A percentile compares a stretch with the other conserved stretches of the same genome.
These are phyloP conservation scores for Skeletonema costatum DNA, from an alignment of 108 stramenopile genomes.

Conservation along the genomic window DNA sequence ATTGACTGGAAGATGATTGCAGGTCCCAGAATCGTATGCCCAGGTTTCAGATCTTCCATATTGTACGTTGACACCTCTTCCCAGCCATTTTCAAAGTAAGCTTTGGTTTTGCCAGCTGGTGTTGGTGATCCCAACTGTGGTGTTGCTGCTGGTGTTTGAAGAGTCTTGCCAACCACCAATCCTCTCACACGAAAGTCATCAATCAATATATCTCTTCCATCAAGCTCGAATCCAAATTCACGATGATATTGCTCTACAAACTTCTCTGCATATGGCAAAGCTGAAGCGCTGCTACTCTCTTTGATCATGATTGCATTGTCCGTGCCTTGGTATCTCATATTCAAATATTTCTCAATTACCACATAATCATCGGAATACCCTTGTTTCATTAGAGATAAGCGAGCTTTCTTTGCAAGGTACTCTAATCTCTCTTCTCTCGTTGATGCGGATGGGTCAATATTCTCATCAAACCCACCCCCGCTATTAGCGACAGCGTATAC, in stretches of 20 bases:
- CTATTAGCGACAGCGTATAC: constrained; percentile 38
- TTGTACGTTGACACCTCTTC: constrained; percentile 89
- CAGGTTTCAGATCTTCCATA: constrained; percentile 78
- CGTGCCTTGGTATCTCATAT: constrained; percentile 95
- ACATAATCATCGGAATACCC: constrained; percentile 77
- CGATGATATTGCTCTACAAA: constrained; percentile 79
- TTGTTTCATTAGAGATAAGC: constrained; percentile 66
- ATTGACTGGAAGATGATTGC: constrained; percentile 95
- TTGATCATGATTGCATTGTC: constrained; percentile 95
- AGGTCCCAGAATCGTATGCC: constrained; percentile 87
- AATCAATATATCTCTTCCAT: constrained; percentile 85
- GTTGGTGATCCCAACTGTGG: constrained; percentile 49
- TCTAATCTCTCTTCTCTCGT: constrained; percentile 64
- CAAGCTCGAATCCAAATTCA: constrained; percentile 94
- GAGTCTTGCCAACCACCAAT: constrained; percentile 76
- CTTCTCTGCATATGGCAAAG: constrained; percentile 60
- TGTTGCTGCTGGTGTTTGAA: constrained; percentile 44
- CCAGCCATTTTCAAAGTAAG: constrained; percentile 95
- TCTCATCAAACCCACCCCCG: constrained; percentile 35
- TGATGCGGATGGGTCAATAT: constrained; percentile 41
- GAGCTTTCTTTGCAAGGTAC: constrained; percentile 63
- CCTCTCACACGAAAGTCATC: constrained; percentile 97
- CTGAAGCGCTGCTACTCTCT: constrained; percentile 9
- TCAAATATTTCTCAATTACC: constrained; percentile 76
- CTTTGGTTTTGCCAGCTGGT: constrained; percentile 60